Percentiles rank a stretch among this genome's conserved stretches.
These are phyloP conservation scores for Diaporthe amygdali DNA, from an alignment of 2,329 filamentous ascomycete species.

Conservation along the genomic window DNA sequence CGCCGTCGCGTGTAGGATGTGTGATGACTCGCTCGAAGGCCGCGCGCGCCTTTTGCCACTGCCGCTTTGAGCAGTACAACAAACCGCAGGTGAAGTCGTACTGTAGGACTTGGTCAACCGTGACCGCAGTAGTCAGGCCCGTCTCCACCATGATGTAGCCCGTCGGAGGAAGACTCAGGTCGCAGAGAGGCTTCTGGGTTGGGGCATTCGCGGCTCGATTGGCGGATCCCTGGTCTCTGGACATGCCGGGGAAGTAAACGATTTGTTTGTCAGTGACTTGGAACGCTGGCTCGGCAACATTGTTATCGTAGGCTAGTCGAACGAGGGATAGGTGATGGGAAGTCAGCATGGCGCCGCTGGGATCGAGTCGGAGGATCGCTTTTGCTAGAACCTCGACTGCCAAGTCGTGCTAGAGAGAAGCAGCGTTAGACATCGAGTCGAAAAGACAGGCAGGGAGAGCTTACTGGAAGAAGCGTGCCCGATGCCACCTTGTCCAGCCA, in stretches of 20 bases:
- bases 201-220: slow-evolving; percentile 31
- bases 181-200: slow-evolving; percentile 47
- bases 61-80: slow-evolving; percentile 63
- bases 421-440: background rate
- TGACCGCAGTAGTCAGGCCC: slow-evolving; percentile 62
- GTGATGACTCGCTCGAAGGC: slow-evolving; percentile 71
- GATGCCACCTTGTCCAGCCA: slow-evolving; percentile 48
- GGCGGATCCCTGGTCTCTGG: slow-evolving; percentile 27
- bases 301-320: slow-evolving; percentile 62
- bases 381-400: slow-evolving; percentile 50
- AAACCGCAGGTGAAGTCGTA: slow-evolving; percentile 72
- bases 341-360: slow-evolving; percentile 69
- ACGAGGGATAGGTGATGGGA: slow-evolving; percentile 64
- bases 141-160: slow-evolving; percentile 65
- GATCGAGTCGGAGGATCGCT: slow-evolving; percentile 71
- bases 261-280: slow-evolving; percentile 69
- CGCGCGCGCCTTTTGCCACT: slow-evolving; percentile 67
- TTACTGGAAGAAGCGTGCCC: slow-evolving; percentile 49
- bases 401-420: slow-evolving; percentile 45
- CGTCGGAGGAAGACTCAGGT: slow-evolving; percentile 48
- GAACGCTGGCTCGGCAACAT: slow-evolving; percentile 58
- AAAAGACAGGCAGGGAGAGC: slow-evolving; percentile 16
- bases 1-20: slow-evolving; percentile 66
- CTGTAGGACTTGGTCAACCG: slow-evolving; percentile 61
- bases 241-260: slow-evolving; percentile 65